Evolutionary conservation across 2,329 filamentous ascomycete species (phyloP), one percentile per base, ranked within the genome.

Genomic region (Dactylonectria macrodidyma): DNA sequence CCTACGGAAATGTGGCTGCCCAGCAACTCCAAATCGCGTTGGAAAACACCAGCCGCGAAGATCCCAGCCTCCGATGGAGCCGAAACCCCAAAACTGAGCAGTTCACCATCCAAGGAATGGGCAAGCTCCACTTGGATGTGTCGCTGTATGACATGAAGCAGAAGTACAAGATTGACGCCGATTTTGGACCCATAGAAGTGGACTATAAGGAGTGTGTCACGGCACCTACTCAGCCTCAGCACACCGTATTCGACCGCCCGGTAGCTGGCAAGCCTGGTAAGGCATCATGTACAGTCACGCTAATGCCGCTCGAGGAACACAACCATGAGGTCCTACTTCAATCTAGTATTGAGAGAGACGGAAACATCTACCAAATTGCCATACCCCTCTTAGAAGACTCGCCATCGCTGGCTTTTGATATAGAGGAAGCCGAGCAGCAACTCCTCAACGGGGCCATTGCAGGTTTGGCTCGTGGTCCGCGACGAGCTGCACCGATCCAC

Each of bases 31-130:
- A 93, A 63, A 89, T 92, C 6, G 92, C 92, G 1, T 84, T 99
- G 6, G 88, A 90, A 5, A 89, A 96, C 56, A 88, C 97, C 5
- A 89, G 97, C 0, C 87, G 96, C 73, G 96, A 99, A 83, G 96
- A 99, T 75, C 96, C 96, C 0, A 98, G 95, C 79, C 84, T 99
- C 24, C 90, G 96, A 64, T 93, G 97, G 78, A 93, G 88, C 41
- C 86, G 93, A 34, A 94, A 98, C 75, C 90, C 95, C 69, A 96
- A 98, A 79, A 95, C 94, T 1, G 96, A 96, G 2, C 95, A 97
- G 77, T 98, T 96, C 54, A 92, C 97, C 36, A 87, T 99, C 0
- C 95, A 95, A 60, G 96, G 96, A 4, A 98, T 99, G 96, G 96
- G 96, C 8, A 94, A 97, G 76, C 88, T 99, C 33, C 96, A 99